Evolutionary conservation across 805 yeast species (phyloP), one percentile per base, ranked within the genome.

Genomic region (Schizosaccharomyces osmophilus): DNA sequence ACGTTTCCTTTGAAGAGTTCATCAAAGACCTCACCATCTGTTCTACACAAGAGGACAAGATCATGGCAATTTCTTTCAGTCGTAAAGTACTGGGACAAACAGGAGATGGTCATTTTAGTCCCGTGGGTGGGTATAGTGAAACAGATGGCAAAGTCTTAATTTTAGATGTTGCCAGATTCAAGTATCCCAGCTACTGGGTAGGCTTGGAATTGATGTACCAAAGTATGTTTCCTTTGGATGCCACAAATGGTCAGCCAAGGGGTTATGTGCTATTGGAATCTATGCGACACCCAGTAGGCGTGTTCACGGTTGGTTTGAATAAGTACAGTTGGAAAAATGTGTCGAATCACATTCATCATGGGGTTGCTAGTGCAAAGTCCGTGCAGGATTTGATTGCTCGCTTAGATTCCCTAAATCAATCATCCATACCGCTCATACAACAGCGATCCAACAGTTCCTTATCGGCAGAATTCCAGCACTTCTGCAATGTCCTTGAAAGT

Each of bases 121-220:
- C 61, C 2, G 54, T 59, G 15, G 61, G 61, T 17, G 61, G 61
- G 19, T 39, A 17, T 32, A 39, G 51, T 26, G 26, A n/a, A 22
- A 59, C 22, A 22, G 55, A 59, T 42, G 36, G 43, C 55, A 42
- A 29, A 29, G 36, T 59, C 13, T 32, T 59, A 1, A 43, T 59
- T 6, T 48, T 59, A 2, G 61, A 59, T 2, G 61, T 59, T 15
- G 61, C 61, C 19, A 55, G 61, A 15, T 59, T 59, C 39, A 59
- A 59, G 24, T 59, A 59, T 41, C 61, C 61, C 26, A 24, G 39
- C 11, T 59, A 59, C 11, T 59, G 61, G 61, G 61, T 45, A 6
- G 39, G 17, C n/a, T 24, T 39, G 26, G 32, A 41, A 51, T 15
- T 43, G 22, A 22, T 59, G 22, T 59, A 43, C 51, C 15, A 59